Evolutionary conservation across 306 rosid genomes (phyloP).

Genomic region (Lathyrus aphaca): DNA sequence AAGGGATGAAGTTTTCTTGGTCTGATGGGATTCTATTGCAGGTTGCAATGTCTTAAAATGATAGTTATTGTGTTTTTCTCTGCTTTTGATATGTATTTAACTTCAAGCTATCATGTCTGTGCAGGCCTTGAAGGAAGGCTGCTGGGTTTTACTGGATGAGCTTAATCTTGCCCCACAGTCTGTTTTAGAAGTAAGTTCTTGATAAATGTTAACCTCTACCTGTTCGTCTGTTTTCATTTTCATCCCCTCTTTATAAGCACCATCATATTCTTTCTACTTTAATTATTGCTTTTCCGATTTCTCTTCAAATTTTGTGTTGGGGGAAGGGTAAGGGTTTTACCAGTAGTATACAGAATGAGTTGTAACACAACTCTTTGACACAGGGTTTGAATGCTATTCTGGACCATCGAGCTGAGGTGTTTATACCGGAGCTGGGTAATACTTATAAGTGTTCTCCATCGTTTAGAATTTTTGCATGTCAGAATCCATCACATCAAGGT

Average conservation of each 20-base stretch:
- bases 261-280: neutral
- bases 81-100: conserved; percentile 37
- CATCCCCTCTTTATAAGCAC: neutral
- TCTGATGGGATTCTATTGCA: conserved; percentile 94
- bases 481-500: conserved; percentile 92
- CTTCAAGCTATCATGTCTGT: conserved; percentile 31
- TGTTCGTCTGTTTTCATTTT: neutral
- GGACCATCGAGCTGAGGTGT: conserved; percentile 98
- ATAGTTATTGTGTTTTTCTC: conserved; percentile 13
- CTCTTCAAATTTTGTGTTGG: neutral
- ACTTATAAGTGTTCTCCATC: conserved; percentile 86
- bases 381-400: conserved; percentile 97
- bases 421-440: conserved; percentile 82
- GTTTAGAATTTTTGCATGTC: conserved; percentile 95
- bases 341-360: conserved; percentile 1
- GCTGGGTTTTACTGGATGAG: conserved; percentile 97
- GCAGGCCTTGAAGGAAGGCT: conserved; percentile 93
- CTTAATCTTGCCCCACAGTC: conserved; percentile 98
- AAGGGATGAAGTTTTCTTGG: conserved; percentile 90
- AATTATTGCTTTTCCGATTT: neutral
- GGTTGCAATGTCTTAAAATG: conserved; percentile 50
- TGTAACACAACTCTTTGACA: conserved; percentile 32
- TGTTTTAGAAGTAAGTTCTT: conserved; percentile 72
- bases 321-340: conserved; percentile 14
- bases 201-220: conserved; percentile 21